Evolutionary conservation across 2,329 filamentous ascomycete genomes (phyloP).

Genomic region (Aphanocladium album): DNA sequence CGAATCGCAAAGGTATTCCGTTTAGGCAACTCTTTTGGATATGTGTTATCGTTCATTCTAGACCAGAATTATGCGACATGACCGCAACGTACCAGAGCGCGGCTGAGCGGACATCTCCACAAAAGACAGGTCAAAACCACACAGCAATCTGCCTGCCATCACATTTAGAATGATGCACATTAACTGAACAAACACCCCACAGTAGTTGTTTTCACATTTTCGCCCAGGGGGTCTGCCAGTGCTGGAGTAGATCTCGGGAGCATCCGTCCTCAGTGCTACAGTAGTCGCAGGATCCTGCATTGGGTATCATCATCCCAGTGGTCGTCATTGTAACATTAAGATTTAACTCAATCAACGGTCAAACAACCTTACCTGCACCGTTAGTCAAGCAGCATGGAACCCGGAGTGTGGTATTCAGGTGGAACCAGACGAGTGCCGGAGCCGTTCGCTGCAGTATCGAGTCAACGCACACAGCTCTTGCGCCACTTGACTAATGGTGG

Average conservation of each 20-base stretch:
- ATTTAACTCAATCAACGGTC: not conserved
- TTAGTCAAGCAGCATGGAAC: not conserved
- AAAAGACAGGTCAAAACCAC: not conserved
- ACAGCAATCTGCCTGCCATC: too few species aligned
- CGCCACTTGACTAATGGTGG: not conserved
- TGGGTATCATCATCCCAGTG: not conserved
- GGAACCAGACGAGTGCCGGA: not conserved
- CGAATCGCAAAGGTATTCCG: not conserved
- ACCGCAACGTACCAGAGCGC: not conserved
- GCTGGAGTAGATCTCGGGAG: not conserved
- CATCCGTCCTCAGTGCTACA: not conserved
- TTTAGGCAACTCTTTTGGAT: not conserved
- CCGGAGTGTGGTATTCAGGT: not conserved
- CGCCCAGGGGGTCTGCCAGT: too few species aligned
- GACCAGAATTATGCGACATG: not conserved
- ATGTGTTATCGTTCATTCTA: not conserved
- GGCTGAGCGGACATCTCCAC: not conserved
- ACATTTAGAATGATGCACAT: too few species aligned
- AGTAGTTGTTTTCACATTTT: not conserved
- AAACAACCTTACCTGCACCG: not conserved
- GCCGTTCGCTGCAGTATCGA: not conserved
- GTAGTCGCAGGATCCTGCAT: not conserved
- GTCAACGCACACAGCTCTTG: not conserved
- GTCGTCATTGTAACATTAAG: too few species aligned
- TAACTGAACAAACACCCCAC: too few species aligned